These are phyloP conservation scores for Dryadomyces quercus-mongolicae DNA, from an alignment of 2,329 filamentous ascomycete genomes.

Conservation along the genomic window DNA sequence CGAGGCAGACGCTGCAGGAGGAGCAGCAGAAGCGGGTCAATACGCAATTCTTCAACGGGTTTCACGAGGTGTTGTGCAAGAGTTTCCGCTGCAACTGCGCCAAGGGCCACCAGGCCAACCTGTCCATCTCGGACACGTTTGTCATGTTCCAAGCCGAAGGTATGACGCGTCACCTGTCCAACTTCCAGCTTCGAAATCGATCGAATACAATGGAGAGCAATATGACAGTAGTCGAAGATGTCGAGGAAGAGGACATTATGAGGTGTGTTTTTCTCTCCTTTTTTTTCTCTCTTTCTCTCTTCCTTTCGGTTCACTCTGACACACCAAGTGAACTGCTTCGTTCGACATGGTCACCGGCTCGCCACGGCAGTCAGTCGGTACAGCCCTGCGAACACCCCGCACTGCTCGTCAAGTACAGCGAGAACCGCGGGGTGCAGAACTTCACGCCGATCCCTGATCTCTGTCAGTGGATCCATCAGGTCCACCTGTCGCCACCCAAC, in stretches of 20 bases:
- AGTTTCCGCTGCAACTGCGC: conserved; percentile 10
- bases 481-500: conserved; percentile 7
- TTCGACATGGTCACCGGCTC: conserved; percentile 7
- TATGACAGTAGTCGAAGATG: conserved; percentile 2
- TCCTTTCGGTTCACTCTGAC: neutral
- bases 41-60: conserved; percentile 7
- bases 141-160: conserved; percentile 9
- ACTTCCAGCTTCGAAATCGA: conserved; percentile 2
- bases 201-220: conserved; percentile 7
- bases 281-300: neutral
- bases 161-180: conserved; percentile 2
- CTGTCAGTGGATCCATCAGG: conserved; percentile 10
- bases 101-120: conserved; percentile 9
- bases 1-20: conserved; percentile 2
- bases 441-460: conserved; percentile 10
- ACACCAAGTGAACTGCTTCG: conserved; percentile 4
- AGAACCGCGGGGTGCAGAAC: conserved; percentile 9
- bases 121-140: conserved; percentile 10
- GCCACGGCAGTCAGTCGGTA: conserved; percentile 3
- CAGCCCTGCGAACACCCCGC: conserved; percentile 7
- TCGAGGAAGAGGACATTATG: conserved; percentile 5
- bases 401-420: conserved; percentile 10
- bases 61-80: conserved; percentile 9
- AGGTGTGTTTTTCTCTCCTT: neutral
- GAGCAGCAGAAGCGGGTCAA: conserved; percentile 5